A percentile compares a stretch with the other conserved stretches of the same genome.
phyloP scores from a whole-genome alignment of 352 stramenopile species.

The Elongisporangium undulatum region DNA sequence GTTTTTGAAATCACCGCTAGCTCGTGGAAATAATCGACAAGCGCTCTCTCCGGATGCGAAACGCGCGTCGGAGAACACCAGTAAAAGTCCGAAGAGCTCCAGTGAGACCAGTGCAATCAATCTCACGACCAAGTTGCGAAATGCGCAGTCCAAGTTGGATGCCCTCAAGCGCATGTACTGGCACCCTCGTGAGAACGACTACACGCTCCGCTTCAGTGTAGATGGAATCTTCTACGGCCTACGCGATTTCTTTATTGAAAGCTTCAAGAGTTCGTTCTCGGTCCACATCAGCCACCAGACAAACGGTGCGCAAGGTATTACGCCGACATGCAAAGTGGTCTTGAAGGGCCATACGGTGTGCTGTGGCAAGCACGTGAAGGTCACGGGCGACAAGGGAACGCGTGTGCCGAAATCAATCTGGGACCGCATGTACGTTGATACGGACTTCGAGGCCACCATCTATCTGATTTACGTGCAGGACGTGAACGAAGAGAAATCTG shows the following conservation, averaged over 20 bases:
- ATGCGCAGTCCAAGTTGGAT: constrained; percentile 68
- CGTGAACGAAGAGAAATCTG: constrained; percentile 21
- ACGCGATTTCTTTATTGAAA: constrained; percentile 66
- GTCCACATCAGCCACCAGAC: constrained; percentile 66
- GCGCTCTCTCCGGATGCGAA: constrained; percentile 8
- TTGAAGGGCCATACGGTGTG: constrained; percentile 64
- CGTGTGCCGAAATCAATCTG: constrained; percentile 77
- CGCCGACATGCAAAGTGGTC: constrained; percentile 52
- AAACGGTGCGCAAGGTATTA: constrained; percentile 61
- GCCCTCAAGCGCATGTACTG: constrained; percentile 60
- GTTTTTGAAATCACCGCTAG: constrained; percentile 6
- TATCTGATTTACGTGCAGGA: constrained; percentile 68
- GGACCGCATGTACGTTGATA: constrained; percentile 72
- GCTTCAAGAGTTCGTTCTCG: constrained; percentile 49
- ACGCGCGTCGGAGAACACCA: neutral
- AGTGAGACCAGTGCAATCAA: constrained; percentile 30
- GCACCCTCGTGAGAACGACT: constrained; percentile 68
- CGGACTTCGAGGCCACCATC: constrained; percentile 53
- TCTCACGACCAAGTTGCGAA: constrained; percentile 46
- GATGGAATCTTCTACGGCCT: constrained; percentile 78
- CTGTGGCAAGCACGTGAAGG: constrained; percentile 71
- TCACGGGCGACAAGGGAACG: constrained; percentile 70
- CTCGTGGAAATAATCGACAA: neutral
- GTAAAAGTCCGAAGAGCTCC: neutral
- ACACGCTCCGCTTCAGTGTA: constrained; percentile 73